Percentiles rank a stretch among this genome's conserved stretches.
phyloP scores from a whole-genome alignment of 2,329 filamentous ascomycete species.

The Hysterium pulicare region DNA sequence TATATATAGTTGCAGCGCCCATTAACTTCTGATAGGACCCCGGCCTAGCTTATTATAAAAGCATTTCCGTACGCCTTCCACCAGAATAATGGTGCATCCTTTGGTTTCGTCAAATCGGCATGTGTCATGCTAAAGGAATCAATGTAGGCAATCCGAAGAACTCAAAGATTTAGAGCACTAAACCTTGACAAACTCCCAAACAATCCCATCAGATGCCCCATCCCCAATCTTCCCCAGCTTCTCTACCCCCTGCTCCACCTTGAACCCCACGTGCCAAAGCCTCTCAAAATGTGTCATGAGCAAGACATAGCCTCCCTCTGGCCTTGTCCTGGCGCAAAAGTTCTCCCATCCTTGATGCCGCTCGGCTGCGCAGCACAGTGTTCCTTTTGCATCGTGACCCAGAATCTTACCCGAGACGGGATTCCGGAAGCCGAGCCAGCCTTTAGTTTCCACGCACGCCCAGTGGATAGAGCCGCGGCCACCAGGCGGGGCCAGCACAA shows the following conservation, averaged over 20 bases:
- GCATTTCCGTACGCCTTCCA: too few relatives aligned
- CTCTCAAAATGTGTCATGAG: slow-evolving; percentile 23
- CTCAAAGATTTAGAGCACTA: too few relatives aligned
- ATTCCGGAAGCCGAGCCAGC: slow-evolving; percentile 41
- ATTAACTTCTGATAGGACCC: too few relatives aligned
- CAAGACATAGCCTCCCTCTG: slow-evolving; percentile 34
- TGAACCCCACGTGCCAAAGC: slow-evolving; percentile 26
- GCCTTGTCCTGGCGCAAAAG: slow-evolving; percentile 26
- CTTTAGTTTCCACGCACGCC: slow-evolving; percentile 37
- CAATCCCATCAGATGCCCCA: slow-evolving; percentile 5
- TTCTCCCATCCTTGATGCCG: slow-evolving; percentile 27
- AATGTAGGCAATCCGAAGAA: too few relatives aligned
- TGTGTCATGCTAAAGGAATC: too few relatives aligned
- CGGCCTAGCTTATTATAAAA: too few relatives aligned
- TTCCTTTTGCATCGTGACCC: slow-evolving; percentile 24
- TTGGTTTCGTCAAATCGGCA: too few relatives aligned
- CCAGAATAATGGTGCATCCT: too few relatives aligned
- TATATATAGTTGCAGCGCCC: too few relatives aligned
- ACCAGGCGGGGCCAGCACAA: slow-evolving; percentile 26
- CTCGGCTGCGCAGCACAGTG: slow-evolving; percentile 10
- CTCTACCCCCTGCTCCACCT: slow-evolving; percentile 5
- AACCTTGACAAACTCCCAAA: slow-evolving; percentile 14
- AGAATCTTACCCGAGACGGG: slow-evolving; percentile 28
- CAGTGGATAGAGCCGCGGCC: slow-evolving; percentile 29
- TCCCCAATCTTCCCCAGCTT: slow-evolving; percentile 8